phyloP scores from a whole-genome alignment of 352 stramenopile species.

The Phytopythium boreale region DNA sequence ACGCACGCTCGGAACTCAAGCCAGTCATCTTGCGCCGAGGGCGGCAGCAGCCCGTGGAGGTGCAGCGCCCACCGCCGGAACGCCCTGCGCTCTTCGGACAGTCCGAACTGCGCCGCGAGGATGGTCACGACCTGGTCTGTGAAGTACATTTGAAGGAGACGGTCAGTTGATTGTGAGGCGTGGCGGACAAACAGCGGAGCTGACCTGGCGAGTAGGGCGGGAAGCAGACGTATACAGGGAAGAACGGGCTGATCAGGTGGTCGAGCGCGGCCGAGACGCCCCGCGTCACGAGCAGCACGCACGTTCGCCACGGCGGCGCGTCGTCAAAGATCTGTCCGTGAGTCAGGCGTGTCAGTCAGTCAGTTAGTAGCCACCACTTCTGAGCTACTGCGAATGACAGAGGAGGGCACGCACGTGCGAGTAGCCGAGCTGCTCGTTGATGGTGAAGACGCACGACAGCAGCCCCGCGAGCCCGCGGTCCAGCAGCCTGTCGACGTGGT shows the following conservation, averaged over 20 bases:
- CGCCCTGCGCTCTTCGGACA: slow-evolving; percentile 29
- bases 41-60: slow-evolving; percentile 39
- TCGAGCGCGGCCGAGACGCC: slow-evolving; percentile 70
- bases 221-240: slow-evolving; percentile 54
- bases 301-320: slow-evolving; percentile 45
- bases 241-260: slow-evolving; percentile 43
- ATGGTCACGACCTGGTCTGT: slow-evolving; percentile 60
- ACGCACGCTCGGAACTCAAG: slow-evolving; percentile 56
- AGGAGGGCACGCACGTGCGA: slow-evolving; percentile 32
- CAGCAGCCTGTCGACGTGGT: slow-evolving; percentile 68
- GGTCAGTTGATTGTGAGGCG: slow-evolving; percentile 4
- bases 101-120: slow-evolving; percentile 46
- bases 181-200: not conserved
- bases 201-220: slow-evolving; percentile 53
- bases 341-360: too few species aligned
- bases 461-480: slow-evolving; percentile 49
- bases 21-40: slow-evolving; percentile 54
- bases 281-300: slow-evolving; percentile 61
- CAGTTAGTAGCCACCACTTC: not conserved
- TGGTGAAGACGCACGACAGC: slow-evolving; percentile 60
- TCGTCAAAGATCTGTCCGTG: slow-evolving; percentile 49
- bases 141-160: not conserved
- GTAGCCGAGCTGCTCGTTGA: slow-evolving; percentile 67
- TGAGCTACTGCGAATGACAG: not conserved
- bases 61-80: slow-evolving; percentile 60